Evolutionary conservation across 2,329 filamentous ascomycete species (phyloP), one percentile per base, ranked within the genome.

Genomic region (Cyclaneusma minus): DNA sequence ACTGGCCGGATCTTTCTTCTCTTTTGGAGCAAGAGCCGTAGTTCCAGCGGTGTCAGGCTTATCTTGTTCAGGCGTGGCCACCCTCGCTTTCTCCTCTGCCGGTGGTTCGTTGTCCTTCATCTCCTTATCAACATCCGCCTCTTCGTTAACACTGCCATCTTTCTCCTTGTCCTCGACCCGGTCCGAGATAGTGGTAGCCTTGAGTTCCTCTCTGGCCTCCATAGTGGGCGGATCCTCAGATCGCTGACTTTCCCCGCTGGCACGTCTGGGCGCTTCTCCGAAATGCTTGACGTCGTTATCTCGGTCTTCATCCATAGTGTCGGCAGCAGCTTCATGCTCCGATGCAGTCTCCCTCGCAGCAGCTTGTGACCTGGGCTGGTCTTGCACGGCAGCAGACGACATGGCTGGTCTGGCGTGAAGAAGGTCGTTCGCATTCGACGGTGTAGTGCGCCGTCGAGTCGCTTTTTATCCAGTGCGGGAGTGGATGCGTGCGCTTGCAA

Each of bases 161-260:
- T 42, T 28, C 43, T 41, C 35, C 45, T 43, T 26, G 40, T 35
- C 35, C 23, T 32, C 27, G 29, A 30, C 16, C 48, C 57, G 38
- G 65, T 49, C 68, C 10, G 69, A 75, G 35, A 76, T 73, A 27
- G 54, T 60, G 7, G 69, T 71, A 35, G 75, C 67, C 50, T 65
- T 69, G 21, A 76, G 58, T 50, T 76, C 70, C 40, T 72, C 63
- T 34, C 70, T 63, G 18, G 70, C 58, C 27, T 68, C 68, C 31
- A 65, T 65, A 21, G 70, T 76, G 41, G 69, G 68, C 18, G 66
- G 63, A 45, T 76, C 70, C 39, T 76, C 70, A 29, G 18, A 8
- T 8, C n/a, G 18, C 18, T 20, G 18, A 11, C 18, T 20, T 8
- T 11, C 18, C 18, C n/a, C n/a, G n/a, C n/a, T n/a, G n/a, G n/a